Evolutionary conservation across 345 rosid species (phyloP).

Genomic region (Eucalyptus melliodora): DNA sequence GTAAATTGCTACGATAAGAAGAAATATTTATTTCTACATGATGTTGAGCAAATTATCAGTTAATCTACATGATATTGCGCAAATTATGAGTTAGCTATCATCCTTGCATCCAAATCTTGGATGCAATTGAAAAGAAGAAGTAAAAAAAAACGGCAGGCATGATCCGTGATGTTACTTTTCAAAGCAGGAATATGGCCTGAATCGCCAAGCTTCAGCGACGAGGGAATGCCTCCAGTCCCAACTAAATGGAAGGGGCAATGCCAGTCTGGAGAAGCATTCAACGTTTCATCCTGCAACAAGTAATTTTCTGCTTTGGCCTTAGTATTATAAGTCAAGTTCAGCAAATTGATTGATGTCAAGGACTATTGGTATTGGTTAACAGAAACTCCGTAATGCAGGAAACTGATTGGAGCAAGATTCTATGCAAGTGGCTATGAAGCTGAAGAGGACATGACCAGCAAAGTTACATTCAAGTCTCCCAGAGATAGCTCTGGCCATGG

Average conservation of each 20-base stretch:
- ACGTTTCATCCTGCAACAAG: conserved; percentile 38
- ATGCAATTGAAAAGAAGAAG: background rate
- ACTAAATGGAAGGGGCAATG: conserved; percentile 33
- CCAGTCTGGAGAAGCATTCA: conserved; percentile 40
- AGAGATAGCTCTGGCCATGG: conserved; percentile 54
- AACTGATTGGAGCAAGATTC: conserved; percentile 46
- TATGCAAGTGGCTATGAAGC: conserved; percentile 38
- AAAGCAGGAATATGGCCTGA: conserved; percentile 48
- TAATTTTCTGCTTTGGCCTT: background rate
- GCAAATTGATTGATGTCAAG: background rate
- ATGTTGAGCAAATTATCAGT: background rate
- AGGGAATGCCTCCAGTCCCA: conserved; percentile 35
- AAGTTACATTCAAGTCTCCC: conserved; percentile 25
- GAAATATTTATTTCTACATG: background rate
- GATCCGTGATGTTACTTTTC: background rate
- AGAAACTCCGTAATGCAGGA: conserved; percentile 7
- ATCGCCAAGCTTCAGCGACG: conserved; percentile 32
- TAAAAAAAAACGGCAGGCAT: background rate
- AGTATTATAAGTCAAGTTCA: background rate
- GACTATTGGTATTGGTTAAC: background rate
- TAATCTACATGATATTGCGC: background rate
- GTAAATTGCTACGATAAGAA: background rate
- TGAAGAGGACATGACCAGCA: conserved; percentile 19
- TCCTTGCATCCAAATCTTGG: background rate
- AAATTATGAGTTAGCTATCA: background rate